Percentiles rank a stretch among this genome's conserved stretches.
Conservation (phyloP, 768 basidiomycete species). For the Chalciporus pseudorubinellus region DNA sequence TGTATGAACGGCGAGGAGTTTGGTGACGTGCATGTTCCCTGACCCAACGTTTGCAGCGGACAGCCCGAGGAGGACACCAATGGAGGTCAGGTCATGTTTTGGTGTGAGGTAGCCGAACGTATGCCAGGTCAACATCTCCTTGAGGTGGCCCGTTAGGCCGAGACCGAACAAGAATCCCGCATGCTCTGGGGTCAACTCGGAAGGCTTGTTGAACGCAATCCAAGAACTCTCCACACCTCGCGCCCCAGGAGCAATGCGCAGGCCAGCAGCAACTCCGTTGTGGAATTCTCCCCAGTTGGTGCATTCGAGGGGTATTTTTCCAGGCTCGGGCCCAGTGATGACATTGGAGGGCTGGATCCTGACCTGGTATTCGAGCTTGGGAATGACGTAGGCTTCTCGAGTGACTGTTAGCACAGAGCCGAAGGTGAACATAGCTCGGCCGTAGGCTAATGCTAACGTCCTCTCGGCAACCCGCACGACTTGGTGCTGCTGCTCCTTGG, state of each 20-base stretch:
- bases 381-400: constrained; percentile 74
- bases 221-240: constrained; percentile 85
- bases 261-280: constrained; percentile 90
- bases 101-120: constrained; percentile 94
- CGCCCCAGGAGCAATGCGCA: constrained; percentile 77
- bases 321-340: constrained; percentile 60
- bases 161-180: constrained; percentile 95
- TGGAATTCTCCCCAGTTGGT: constrained; percentile 96
- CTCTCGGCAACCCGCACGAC: constrained; percentile 80
- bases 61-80: constrained; percentile 90
- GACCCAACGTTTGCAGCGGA: constrained; percentile 87
- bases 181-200: constrained; percentile 86
- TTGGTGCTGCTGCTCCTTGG: constrained; percentile 80
- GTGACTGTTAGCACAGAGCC: constrained; percentile 75
- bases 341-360: constrained; percentile 73
- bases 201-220: constrained; percentile 94
- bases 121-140: constrained; percentile 90
- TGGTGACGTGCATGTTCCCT: constrained; percentile 84
- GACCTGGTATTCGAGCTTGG: constrained; percentile 74
- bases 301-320: constrained; percentile 71
- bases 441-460: constrained; percentile 86
- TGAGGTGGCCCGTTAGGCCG: constrained; percentile 88
- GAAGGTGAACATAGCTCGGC: constrained; percentile 90
- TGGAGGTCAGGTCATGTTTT: constrained; percentile 93
- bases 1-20: constrained; percentile 88